Base-by-base conservation (phyloP, 2,329 filamentous ascomycete species). In the Ophiostoma sp. region DNA sequence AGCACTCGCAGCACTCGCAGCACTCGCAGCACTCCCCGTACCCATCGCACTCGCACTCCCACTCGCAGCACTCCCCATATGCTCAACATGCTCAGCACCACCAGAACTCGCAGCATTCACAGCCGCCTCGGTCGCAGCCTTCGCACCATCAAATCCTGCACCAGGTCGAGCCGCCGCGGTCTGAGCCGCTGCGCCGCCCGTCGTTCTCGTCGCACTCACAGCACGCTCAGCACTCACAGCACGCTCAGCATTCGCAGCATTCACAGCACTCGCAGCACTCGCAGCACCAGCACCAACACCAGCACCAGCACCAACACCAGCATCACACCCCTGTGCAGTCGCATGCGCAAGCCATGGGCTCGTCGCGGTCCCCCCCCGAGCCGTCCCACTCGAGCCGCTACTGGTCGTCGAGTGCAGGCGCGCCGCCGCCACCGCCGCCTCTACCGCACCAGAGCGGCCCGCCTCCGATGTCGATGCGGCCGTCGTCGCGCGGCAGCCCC, bases 391-490 rank as follows among this genome's bases (percentile, higher is more conserved):
- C 48, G 23, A 35, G 36, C 33, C 70, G 70, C 4, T 73, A 72
- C 54, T 72, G 72, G 72, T 39, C 68, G 0, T 67, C 70, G 23
- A 20, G 35, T 8, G 60, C 65, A 13, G 27, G 35, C 6, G 66
- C 66, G 20, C 68, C 72, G 20, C 69, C 73, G 13, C 69, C 72
- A n/a, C 69, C 72, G 3, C 69, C 73, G 41, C 72, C 72, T 15
- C 60, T 71, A 39, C 54, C 72, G 1, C 72, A 71, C 69, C 71
- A 72, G 39, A 54, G 67, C 11, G 62, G 65, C 11, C 66, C 69
- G 20, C 62, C 69, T 6, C 54, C 71, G 8, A 60, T 70, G 35
- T 72, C 71, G n/a, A 73, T 74, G 69, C 73, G 71, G 17, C 68
- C 72, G 6, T 68, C 72, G 1, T 73, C 73, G 33, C 57, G 57